Percentiles rank a stretch among this genome's conserved stretches.
These are phyloP conservation scores for Flaveria robusta DNA, from an alignment of 129 eudicot genomes.

Conservation along the genomic window DNA sequence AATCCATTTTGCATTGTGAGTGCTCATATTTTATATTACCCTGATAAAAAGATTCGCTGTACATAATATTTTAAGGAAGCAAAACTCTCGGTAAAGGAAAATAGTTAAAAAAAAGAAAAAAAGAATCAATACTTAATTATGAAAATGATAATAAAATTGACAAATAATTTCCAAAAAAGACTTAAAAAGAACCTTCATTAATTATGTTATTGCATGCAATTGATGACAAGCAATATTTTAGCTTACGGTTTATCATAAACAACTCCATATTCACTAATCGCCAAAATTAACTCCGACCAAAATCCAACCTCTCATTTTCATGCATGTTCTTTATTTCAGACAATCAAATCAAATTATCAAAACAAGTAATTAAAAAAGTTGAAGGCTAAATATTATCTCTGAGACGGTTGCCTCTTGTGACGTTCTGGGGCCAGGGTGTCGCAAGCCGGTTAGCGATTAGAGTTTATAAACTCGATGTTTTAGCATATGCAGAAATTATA, in stretches of 20 bases:
- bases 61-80: neutral
- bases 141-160: neutral
- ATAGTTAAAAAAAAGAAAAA: neutral
- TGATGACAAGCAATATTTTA: constrained; percentile 14
- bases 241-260: constrained; percentile 21
- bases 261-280: constrained; percentile 13
- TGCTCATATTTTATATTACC: constrained; percentile 23
- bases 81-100: constrained; percentile 18
- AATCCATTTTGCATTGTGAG: constrained; percentile 21
- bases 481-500: too few species aligned
- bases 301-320: neutral
- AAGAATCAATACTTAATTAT: neutral
- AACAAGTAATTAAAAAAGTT: neutral
- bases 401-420: too few species aligned
- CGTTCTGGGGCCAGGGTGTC: too few species aligned
- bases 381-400: too few species aligned
- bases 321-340: neutral
- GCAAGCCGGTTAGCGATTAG: too few species aligned
- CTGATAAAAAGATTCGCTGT: neutral
- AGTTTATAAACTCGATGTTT: too few species aligned
- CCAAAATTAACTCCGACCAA: constrained; percentile 20
- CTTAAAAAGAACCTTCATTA: neutral
- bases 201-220: constrained; percentile 33
- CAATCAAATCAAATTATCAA: neutral
- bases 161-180: neutral